phyloP scores from a whole-genome alignment of 495 filamentous ascomycete species.

The Apodospora peruviana region DNA sequence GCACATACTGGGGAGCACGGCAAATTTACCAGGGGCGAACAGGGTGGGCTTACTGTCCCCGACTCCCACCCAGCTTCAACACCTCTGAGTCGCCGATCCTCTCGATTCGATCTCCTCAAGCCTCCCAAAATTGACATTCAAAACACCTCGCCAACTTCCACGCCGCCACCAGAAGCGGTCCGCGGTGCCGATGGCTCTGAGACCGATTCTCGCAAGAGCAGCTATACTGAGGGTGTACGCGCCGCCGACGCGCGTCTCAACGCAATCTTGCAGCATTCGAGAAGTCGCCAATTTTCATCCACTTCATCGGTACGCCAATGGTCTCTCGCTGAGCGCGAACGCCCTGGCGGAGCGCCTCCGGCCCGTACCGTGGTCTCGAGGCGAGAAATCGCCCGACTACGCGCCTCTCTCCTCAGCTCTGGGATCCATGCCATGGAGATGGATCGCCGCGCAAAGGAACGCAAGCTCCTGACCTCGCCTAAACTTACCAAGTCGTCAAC shows the following conservation, averaged over 20 bases:
- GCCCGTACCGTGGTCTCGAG: slow-evolving; percentile 40
- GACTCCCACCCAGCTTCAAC: slow-evolving; percentile 18
- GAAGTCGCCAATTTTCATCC: slow-evolving; percentile 18
- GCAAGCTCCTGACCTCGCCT: slow-evolving; percentile 18
- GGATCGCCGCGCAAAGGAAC: slow-evolving; percentile 53
- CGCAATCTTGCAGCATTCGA: slow-evolving; percentile 18
- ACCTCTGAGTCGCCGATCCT: slow-evolving; percentile 34
- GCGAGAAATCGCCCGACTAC: slow-evolving; percentile 67
- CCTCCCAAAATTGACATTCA: slow-evolving; percentile 60
- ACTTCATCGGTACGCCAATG: slow-evolving; percentile 45
- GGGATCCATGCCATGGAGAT: slow-evolving; percentile 84
- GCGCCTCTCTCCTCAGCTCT: slow-evolving; percentile 69
- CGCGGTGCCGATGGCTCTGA: slow-evolving; percentile 31
- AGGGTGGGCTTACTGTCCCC: slow-evolving; percentile 3
- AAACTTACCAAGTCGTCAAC: not conserved
- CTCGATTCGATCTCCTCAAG: slow-evolving; percentile 50
- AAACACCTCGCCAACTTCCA: slow-evolving; percentile 37
- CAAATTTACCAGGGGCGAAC: slow-evolving; percentile 10
- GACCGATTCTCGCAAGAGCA: slow-evolving; percentile 23
- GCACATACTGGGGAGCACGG: slow-evolving; percentile 16
- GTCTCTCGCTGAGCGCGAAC: slow-evolving; percentile 65
- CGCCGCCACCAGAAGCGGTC: slow-evolving; percentile 23
- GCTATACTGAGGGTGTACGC: slow-evolving; percentile 15
- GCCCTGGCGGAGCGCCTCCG: slow-evolving; percentile 27
- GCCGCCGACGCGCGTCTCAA: slow-evolving; percentile 19